phyloP scores from a whole-genome alignment of 352 stramenopile genomes.

The Globisporangium heterothallicum region DNA sequence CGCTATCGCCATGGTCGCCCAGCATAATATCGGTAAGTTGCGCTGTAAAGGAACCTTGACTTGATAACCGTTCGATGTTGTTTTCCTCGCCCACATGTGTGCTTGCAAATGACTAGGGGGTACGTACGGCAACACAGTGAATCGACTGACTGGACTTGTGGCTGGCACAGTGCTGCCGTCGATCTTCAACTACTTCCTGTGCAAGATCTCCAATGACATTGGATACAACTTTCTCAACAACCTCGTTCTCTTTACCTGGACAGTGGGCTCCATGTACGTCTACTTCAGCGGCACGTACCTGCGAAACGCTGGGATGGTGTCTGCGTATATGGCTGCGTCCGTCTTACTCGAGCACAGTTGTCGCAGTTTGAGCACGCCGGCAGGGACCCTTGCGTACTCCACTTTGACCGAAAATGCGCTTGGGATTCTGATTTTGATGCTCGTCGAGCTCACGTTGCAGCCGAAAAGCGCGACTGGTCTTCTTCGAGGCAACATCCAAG shows the following conservation, averaged over 20 bases:
- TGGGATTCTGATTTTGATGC: constrained; percentile 62
- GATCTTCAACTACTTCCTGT: constrained; percentile 70
- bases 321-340: constrained; percentile 53
- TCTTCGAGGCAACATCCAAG: constrained; percentile 51
- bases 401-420: constrained; percentile 60
- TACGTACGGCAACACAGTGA: constrained; percentile 63
- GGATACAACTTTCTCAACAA: constrained; percentile 61
- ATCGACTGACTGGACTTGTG: constrained; percentile 60
- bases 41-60: no score
- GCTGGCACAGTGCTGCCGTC: constrained; percentile 67
- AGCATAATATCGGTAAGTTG: constrained; percentile 45
- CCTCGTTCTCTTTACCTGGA: constrained; percentile 56
- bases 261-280: constrained; percentile 62
- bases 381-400: constrained; percentile 40
- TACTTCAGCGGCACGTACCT: constrained; percentile 58
- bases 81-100: neutral
- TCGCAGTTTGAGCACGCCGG: constrained; percentile 18
- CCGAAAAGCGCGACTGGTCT: constrained; percentile 48
- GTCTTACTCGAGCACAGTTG: constrained; percentile 55
- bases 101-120: constrained; percentile 20
- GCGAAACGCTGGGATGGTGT: constrained; percentile 54
- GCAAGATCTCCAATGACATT: constrained; percentile 31
- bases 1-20: constrained; percentile 64
- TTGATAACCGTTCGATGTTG: no score
- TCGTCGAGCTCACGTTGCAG: constrained; percentile 41